Conservation (phyloP, 1,139 yeast genomes). For the Suhomyces guaymorum region DNA sequence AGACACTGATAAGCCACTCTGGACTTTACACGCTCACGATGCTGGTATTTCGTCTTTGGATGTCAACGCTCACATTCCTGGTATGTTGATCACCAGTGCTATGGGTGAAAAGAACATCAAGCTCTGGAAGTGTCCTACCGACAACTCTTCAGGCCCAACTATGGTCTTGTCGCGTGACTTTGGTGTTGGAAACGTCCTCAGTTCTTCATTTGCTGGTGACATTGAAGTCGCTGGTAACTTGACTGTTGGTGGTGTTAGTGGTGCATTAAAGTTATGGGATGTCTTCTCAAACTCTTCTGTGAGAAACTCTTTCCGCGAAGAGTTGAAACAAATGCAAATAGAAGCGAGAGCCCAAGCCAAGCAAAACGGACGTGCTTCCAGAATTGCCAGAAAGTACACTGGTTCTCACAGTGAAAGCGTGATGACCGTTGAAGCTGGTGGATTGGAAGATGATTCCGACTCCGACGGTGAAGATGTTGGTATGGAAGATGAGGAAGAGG, state of each 20-base stretch:
- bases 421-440: slow-evolving; percentile 60
- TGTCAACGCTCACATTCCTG: slow-evolving; percentile 65
- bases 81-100: slow-evolving; percentile 82
- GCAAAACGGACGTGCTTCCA: slow-evolving; percentile 58
- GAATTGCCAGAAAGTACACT: slow-evolving; percentile 71
- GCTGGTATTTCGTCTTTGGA: slow-evolving; percentile 85
- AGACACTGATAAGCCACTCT: slow-evolving; percentile 65
- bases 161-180: slow-evolving; percentile 91
- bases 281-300: slow-evolving; percentile 79
- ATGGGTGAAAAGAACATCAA: slow-evolving; percentile 87
- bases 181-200: slow-evolving; percentile 90
- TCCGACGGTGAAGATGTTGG: slow-evolving; percentile 53
- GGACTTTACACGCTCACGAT: slow-evolving; percentile 98
- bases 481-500: slow-evolving; percentile 23
- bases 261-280: slow-evolving; percentile 91
- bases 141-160: slow-evolving; percentile 61
- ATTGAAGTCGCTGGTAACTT: slow-evolving; percentile 81
- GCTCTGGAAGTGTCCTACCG: slow-evolving; percentile 74
- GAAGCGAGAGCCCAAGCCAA: slow-evolving; percentile 60
- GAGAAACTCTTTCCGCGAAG: slow-evolving; percentile 63
- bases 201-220: slow-evolving; percentile 84
- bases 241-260: slow-evolving; percentile 85
- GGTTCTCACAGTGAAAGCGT: slow-evolving; percentile 54
- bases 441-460: slow-evolving; percentile 58
- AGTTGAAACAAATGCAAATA: slow-evolving; percentile 53